Evolutionary conservation across 192 early-diverging fungal species (phyloP), one percentile per base, ranked within the genome.

Genomic region (Funneliformis mosseae): DNA sequence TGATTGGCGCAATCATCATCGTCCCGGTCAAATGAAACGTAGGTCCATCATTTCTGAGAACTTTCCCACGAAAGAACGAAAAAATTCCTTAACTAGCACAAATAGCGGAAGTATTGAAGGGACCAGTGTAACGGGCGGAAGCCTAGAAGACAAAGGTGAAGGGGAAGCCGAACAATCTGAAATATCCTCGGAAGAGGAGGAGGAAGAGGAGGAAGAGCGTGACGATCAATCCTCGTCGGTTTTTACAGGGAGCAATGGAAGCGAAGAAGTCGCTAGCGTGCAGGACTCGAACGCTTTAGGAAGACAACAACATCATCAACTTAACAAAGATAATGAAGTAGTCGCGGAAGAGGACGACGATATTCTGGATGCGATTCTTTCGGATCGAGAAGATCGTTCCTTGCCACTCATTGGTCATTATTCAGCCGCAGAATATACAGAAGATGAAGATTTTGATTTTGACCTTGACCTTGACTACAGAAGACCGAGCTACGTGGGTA

Each of bases 381-480:
- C 78, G 1, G 78, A 79, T 59, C 42, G 66, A 2, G 78, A 79
- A 61, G 78, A 79, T 60, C 27, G 67, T 28, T 28, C 28, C 10
- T 48, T 79, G 21, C 78, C 78, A 3, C 28, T 70, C 7, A 69
- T 69, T 10, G 78, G 78, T 71, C 78, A 79, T 70, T 79, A 70
- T 70, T 79, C 78, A 41, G 78, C 78, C 41, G 67, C 78, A 28
- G 78, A 79, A 42, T 79, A 12, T 38, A 79, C 78, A 4, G 78
- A 79, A 16, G 78, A 79, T 43, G 78, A 79, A 55, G 78, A 79
- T 71, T 79, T 18, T 70, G 27, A 25, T 39, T 18, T 70, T 64
- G 76, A 79, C 7, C 70, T 18, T 70, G 27, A 25, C 18, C 10
- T 70, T 64, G 76, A 79, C 7, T 27, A 8, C 64, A 48, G 64